A percentile compares a stretch with the other conserved stretches of the same genome.
Evolutionary conservation across 345 rosid genomes (phyloP).

Genomic region (Salix koriyanagi): DNA sequence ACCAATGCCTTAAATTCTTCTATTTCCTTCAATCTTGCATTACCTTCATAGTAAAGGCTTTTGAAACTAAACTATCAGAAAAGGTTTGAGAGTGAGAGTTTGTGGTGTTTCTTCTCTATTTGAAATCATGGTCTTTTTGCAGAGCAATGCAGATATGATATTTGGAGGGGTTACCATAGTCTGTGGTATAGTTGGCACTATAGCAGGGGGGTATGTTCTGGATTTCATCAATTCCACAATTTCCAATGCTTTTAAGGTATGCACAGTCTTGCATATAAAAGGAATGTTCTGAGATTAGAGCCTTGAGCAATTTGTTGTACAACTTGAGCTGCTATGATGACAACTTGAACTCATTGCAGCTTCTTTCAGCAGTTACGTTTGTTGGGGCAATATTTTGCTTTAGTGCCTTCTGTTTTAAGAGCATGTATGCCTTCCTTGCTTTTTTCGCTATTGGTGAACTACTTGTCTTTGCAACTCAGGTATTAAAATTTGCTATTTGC

Average conservation of each 20-base stretch:
- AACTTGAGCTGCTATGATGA: not conserved
- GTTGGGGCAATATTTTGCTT: slow-evolving; percentile 78
- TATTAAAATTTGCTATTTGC: slow-evolving; percentile 13
- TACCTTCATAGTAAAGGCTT: not conserved
- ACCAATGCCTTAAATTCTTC: not conserved
- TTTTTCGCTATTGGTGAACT: slow-evolving; percentile 81
- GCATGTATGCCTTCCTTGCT: slow-evolving; percentile 77
- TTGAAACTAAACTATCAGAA: not conserved
- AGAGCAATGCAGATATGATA: slow-evolving; percentile 80
- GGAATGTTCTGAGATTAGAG: not conserved
- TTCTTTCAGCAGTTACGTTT: slow-evolving; percentile 67
- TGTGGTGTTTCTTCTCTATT: not conserved
- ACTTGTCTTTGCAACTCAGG: slow-evolving; percentile 88
- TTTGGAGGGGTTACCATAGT: slow-evolving; percentile 87
- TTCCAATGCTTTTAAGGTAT: slow-evolving; percentile 91
- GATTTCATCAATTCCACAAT: slow-evolving; percentile 69
- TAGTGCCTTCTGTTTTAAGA: slow-evolving; percentile 72
- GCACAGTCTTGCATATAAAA: slow-evolving; percentile 7
- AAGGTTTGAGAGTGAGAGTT: not conserved
- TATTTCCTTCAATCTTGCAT: not conserved
- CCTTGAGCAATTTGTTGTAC: not conserved
- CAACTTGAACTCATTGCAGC: slow-evolving; percentile 43
- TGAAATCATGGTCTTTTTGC: slow-evolving; percentile 22
- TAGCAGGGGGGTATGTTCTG: slow-evolving; percentile 69
- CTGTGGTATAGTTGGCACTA: slow-evolving; percentile 77